A percentile compares a stretch with the other conserved stretches of the same genome.
phyloP scores from a whole-genome alignment of 1,139 yeast species.

The Neolecta irregularis region DNA sequence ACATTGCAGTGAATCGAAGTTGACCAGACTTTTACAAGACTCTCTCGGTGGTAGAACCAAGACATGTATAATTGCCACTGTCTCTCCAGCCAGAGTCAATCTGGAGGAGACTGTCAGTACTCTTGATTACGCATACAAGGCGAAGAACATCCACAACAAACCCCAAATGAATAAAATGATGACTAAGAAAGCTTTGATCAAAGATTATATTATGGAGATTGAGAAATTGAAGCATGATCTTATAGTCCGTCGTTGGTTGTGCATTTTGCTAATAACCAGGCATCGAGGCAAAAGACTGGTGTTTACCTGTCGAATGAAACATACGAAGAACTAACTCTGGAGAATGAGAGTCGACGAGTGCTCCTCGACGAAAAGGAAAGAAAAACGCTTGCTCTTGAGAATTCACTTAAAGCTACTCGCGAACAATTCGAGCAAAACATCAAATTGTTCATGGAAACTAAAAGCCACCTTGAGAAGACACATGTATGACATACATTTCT shows the following conservation, averaged over 20 bases:
- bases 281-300: slow-evolving; percentile 51
- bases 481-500: slow-evolving; percentile 6
- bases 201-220: slow-evolving; percentile 38
- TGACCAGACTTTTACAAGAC: slow-evolving; percentile 65
- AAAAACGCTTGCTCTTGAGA: slow-evolving; percentile 31
- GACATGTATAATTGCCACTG: slow-evolving; percentile 65
- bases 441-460: slow-evolving; percentile 19
- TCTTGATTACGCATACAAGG: slow-evolving; percentile 70
- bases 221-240: slow-evolving; percentile 48
- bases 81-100: slow-evolving; percentile 63
- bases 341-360: slow-evolving; percentile 33
- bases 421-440: slow-evolving; percentile 22
- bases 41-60: slow-evolving; percentile 73
- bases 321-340: slow-evolving; percentile 34
- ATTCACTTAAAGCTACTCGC: slow-evolving; percentile 26
- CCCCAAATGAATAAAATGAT: slow-evolving; percentile 48
- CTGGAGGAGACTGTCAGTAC: slow-evolving; percentile 71
- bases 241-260: slow-evolving; percentile 14
- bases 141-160: slow-evolving; percentile 57
- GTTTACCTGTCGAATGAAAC: slow-evolving; percentile 44
- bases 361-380: slow-evolving; percentile 34
- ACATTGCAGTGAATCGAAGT: slow-evolving; percentile 41
- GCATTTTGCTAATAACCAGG: slow-evolving; percentile 17
- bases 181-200: slow-evolving; percentile 36
- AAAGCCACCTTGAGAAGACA: slow-evolving; percentile 19